phyloP scores from a whole-genome alignment of 129 eudicot genomes.

The Artemisia annua region DNA sequence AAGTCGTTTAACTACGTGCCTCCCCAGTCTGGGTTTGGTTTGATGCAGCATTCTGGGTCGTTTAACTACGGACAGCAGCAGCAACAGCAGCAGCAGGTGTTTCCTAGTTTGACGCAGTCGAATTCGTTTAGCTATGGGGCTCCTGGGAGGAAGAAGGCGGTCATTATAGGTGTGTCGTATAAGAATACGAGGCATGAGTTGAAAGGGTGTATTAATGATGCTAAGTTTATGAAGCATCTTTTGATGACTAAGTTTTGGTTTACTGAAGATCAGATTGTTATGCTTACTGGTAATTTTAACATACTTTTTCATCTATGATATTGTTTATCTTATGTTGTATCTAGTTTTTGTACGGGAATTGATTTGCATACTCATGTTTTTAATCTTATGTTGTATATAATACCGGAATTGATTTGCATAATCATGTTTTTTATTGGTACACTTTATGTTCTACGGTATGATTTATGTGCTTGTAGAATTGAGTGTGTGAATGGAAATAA shows the following conservation, averaged over 20 bases:
- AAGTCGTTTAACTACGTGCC: no score
- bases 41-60: not conserved
- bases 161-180: constrained; percentile 83
- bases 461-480: no score
- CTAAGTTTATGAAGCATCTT: constrained; percentile 78
- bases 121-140: constrained; percentile 18
- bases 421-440: no score
- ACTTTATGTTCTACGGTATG: no score
- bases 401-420: no score
- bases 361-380: no score
- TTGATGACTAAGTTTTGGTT: constrained; percentile 65
- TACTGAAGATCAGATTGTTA: constrained; percentile 70
- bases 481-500: no score
- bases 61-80: not conserved
- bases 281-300: constrained; percentile 77
- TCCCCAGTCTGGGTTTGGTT: no score
- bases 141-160: constrained; percentile 84
- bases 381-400: no score
- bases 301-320: no score
- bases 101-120: not conserved
- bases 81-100: constrained; percentile 9
- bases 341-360: no score
- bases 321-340: no score
- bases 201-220: constrained; percentile 92
- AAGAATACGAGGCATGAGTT: constrained; percentile 72